Evolutionary conservation across 2,329 filamentous ascomycete genomes (phyloP).

Genomic region (Neonectria hederae): DNA sequence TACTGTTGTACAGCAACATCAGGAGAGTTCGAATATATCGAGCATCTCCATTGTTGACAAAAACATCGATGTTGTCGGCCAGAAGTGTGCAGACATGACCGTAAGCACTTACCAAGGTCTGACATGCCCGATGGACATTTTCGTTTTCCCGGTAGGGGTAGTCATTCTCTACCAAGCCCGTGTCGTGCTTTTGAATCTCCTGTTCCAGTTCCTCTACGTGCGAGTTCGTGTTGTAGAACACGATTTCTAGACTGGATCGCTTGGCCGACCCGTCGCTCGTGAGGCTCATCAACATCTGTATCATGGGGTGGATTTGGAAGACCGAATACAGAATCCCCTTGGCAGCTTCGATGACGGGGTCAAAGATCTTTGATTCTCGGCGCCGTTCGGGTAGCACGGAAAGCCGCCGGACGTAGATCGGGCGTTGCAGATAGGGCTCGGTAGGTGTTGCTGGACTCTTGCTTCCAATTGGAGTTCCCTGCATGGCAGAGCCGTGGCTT

Average conservation of each 20-base stretch:
- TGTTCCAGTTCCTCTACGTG: slow-evolving; percentile 73
- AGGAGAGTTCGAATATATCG: slow-evolving; percentile 73
- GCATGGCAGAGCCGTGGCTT: slow-evolving; percentile 76
- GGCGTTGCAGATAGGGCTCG: slow-evolving; percentile 65
- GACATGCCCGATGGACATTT: slow-evolving; percentile 69
- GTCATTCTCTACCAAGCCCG: slow-evolving; percentile 55
- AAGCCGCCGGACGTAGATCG: slow-evolving; percentile 70
- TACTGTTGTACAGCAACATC: slow-evolving; percentile 72
- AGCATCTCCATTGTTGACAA: slow-evolving; percentile 72
- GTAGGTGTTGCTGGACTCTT: slow-evolving; percentile 69
- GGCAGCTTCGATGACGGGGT: slow-evolving; percentile 71
- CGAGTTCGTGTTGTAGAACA: slow-evolving; percentile 73
- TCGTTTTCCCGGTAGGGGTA: slow-evolving; percentile 65
- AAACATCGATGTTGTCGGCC: slow-evolving; percentile 69
- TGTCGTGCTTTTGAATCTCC: slow-evolving; percentile 70
- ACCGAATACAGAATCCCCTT: slow-evolving; percentile 74
- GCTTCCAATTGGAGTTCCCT: slow-evolving; percentile 54
- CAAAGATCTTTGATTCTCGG: slow-evolving; percentile 68
- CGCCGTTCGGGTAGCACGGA: slow-evolving; percentile 71
- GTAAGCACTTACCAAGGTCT: slow-evolving; percentile 71
- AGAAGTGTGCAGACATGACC: slow-evolving; percentile 71
- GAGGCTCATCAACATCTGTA: slow-evolving; percentile 71
- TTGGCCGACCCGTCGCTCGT: slow-evolving; percentile 69
- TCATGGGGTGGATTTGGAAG: slow-evolving; percentile 74
- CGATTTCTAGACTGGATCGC: slow-evolving; percentile 71